Base-by-base conservation (phyloP, 2,329 filamentous ascomycete genomes). In the Chalaropsis ovoidea region DNA sequence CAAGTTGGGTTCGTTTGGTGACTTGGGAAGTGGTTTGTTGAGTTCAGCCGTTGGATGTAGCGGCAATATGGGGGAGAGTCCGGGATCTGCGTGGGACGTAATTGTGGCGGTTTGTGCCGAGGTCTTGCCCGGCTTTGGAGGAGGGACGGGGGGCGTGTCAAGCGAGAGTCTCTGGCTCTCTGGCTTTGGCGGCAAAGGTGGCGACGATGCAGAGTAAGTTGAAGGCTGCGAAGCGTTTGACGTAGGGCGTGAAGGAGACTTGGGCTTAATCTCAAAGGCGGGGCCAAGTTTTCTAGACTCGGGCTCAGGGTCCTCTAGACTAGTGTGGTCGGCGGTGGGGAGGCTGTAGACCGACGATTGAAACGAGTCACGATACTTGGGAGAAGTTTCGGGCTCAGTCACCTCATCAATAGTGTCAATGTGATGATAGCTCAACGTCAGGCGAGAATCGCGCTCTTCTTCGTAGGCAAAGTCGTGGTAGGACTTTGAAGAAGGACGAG, bases 1-100 rank as follows among this genome's bases (percentile, higher is more conserved):
- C 31, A 58, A 58, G 72, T 81, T 73, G 65, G 62, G 45, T 13
- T 81, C 74, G 69, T 73, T 72, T 67, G 82, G 82, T 6, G 82
- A 84, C 69, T 77, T 82, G 11, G 81, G 81, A 3, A 82, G 71
- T 31, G 80, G 80, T 69, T 82, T 83, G 73, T 82, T 80, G 52
- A 80, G 76, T 69, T 79, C 75, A 8, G 76, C 76, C 35, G 72
- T 71, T 62, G 70, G 65, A 52, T 69, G 69, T 43, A 71, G 70
- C 13, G 69, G 68, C 19, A 74, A 72, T 47, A 70, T 69, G 5
- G 73, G 72, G 39, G 73, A 72, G 41, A 71, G 64, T 6, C 68
- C 67, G 35, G 67, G 68, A 63, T 70, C 69, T 54, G 70, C 70
- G 66, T 70, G 67, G 41, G 67, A 69, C 27, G 67, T 67, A 69